phyloP scores from a whole-genome alignment of 2,329 filamentous ascomycete species.

The Allantophomopsis lycopodina region DNA sequence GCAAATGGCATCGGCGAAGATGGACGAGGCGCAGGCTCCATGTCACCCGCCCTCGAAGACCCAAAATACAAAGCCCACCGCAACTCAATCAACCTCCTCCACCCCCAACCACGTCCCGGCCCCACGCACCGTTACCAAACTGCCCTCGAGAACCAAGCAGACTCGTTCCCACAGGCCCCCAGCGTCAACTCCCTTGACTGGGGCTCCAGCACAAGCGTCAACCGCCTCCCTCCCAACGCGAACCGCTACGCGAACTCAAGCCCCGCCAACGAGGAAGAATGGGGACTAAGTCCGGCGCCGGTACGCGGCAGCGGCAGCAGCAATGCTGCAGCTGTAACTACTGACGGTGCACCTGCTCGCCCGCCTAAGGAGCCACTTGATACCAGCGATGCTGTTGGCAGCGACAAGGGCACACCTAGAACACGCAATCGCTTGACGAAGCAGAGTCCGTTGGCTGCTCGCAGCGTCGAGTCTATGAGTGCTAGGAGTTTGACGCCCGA shows the following conservation, averaged over 20 bases:
- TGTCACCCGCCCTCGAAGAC: conserved; percentile 30
- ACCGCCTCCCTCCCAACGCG: conserved; percentile 32
- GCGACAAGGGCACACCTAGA: conserved; percentile 30
- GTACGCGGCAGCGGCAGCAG: too few species aligned
- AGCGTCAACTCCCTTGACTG: conserved; percentile 48
- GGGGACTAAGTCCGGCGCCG: conserved; percentile 16
- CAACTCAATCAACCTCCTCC: conserved; percentile 66
- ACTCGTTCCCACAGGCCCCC: conserved; percentile 48
- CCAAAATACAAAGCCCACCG: conserved; percentile 74
- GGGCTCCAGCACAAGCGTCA: conserved; percentile 46
- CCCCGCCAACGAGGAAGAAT: conserved; percentile 9
- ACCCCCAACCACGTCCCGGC: conserved; percentile 64
- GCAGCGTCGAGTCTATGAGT: too few species aligned
- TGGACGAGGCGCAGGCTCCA: too few species aligned
- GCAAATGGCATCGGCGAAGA: too few species aligned
- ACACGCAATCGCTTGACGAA: conserved; percentile 38
- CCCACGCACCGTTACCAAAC: conserved; percentile 63
- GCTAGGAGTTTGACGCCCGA: too few species aligned
- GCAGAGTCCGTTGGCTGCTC: conserved; percentile 25
- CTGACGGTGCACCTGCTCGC: conserved; percentile 31
- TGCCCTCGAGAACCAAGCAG: conserved; percentile 59
- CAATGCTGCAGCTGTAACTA: conserved; percentile 14
- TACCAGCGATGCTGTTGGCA: conserved; percentile 5
- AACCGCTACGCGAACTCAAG: conserved; percentile 18
- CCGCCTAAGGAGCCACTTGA: conserved; percentile 51